Conservation (phyloP, 108 stramenopile genomes). For the Schizochytrium sp. region DNA sequence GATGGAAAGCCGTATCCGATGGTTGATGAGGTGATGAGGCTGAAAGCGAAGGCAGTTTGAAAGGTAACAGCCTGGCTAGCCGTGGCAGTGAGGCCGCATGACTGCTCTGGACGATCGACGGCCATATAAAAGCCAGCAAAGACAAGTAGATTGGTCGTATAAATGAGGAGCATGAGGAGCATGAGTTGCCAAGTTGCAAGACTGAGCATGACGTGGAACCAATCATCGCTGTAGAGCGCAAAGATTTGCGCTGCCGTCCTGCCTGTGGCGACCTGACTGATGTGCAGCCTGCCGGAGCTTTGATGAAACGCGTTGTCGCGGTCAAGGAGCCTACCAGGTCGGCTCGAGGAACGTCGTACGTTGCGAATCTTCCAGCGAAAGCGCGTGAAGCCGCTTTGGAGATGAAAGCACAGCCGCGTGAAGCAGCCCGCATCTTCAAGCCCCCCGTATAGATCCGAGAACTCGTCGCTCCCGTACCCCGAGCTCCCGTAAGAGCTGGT, state of each 20-base stretch:
- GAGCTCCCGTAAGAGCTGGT: background rate
- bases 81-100: slow-evolving; percentile 55
- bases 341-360: background rate
- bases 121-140: slow-evolving; percentile 57
- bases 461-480: background rate
- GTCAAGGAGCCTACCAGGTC: background rate
- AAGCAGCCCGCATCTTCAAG: background rate
- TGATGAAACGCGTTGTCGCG: slow-evolving; percentile 15
- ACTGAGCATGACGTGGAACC: slow-evolving; percentile 67
- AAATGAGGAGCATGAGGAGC: slow-evolving; percentile 43
- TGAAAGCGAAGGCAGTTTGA: slow-evolving; percentile 57
- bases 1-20: slow-evolving; percentile 58
- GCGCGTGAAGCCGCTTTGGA: background rate
- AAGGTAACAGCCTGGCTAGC: slow-evolving; percentile 27
- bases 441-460: background rate
- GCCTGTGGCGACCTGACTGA: background rate
- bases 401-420: background rate
- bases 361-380: background rate
- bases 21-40: slow-evolving; percentile 67
- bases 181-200: slow-evolving; percentile 35
- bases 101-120: slow-evolving; percentile 37
- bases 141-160: slow-evolving; percentile 54
- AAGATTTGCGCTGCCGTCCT: background rate
- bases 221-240: slow-evolving; percentile 38
- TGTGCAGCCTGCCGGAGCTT: background rate